These are phyloP conservation scores for Chenopodium quinoa DNA, from an alignment of 148 eudicot species.

Conservation along the genomic window DNA sequence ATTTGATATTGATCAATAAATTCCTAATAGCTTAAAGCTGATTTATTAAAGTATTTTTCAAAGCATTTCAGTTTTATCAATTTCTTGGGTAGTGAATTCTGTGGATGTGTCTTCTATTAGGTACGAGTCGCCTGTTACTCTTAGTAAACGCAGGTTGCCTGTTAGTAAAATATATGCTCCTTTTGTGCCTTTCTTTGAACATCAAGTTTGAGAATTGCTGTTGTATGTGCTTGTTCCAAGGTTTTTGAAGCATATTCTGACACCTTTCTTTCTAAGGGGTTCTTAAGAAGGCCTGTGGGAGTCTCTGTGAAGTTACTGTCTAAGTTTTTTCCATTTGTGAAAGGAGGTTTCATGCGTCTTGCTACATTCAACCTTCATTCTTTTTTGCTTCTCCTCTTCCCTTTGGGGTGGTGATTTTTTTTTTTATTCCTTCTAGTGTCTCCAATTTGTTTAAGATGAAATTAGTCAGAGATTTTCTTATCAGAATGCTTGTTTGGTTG, in stretches of 20 bases:
- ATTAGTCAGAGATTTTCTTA: background rate
- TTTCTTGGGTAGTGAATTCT: background rate
- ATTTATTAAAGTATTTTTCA: background rate
- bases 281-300: background rate
- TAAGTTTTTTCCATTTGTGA: background rate
- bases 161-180: background rate
- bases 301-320: background rate
- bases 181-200: background rate
- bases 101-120: background rate
- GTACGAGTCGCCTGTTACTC: too few relatives aligned
- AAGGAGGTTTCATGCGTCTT: background rate
- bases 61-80: background rate
- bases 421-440: background rate
- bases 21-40: background rate
- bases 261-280: background rate
- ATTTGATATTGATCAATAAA: background rate
- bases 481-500: background rate
- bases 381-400: background rate
- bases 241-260: background rate
- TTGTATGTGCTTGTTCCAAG: background rate
- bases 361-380: background rate
- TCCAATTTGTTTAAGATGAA: background rate
- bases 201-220: background rate
- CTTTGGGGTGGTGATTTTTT: background rate
- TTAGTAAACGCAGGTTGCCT: background rate